Percentiles rank a stretch among this genome's conserved stretches.
These are phyloP conservation scores for Metschnikowia aberdeeniae DNA, from an alignment of 805 yeast species.

Conservation along the genomic window DNA sequence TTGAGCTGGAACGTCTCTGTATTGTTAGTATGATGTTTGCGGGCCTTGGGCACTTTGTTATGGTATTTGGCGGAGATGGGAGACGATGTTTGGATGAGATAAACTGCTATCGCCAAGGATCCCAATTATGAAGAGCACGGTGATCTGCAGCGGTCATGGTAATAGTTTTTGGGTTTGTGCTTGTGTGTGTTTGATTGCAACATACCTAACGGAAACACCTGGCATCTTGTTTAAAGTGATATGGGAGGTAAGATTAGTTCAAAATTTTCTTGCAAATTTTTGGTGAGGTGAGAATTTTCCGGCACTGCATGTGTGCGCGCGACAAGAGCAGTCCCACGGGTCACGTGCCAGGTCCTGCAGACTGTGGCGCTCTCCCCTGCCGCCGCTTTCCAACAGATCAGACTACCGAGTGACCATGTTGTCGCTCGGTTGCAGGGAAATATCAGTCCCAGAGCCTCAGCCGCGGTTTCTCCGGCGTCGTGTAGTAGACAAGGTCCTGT, in stretches of 20 bases:
- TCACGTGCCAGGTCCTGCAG: constrained; percentile 19
- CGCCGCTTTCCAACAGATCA: too few species aligned
- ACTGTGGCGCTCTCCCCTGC: too few species aligned
- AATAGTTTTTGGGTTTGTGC: neutral
- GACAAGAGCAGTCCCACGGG: constrained; percentile 25
- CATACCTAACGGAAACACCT: constrained; percentile 98
- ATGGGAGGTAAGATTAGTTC: constrained; percentile 12
- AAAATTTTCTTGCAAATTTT: constrained; percentile 17
- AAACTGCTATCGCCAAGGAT: neutral
- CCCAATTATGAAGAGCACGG: neutral
- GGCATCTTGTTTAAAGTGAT: constrained; percentile 60
- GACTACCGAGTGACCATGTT: neutral
- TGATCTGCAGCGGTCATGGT: neutral
- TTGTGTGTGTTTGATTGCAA: constrained; percentile 19
- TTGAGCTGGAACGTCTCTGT: constrained; percentile 99
- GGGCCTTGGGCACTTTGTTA: neutral
- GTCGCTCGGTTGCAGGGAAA: neutral
- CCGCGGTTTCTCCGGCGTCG: constrained; percentile 16
- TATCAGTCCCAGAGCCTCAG: constrained; percentile 19
- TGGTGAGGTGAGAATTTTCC: constrained; percentile 17
- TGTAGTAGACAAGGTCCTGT: constrained; percentile 28
- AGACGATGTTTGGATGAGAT: neutral
- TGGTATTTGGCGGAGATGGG: neutral
- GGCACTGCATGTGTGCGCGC: constrained; percentile 16
- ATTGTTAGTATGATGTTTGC: constrained; percentile 1